phyloP scores from a whole-genome alignment of 805 yeast genomes.

The Myxozyma mucilagina region DNA sequence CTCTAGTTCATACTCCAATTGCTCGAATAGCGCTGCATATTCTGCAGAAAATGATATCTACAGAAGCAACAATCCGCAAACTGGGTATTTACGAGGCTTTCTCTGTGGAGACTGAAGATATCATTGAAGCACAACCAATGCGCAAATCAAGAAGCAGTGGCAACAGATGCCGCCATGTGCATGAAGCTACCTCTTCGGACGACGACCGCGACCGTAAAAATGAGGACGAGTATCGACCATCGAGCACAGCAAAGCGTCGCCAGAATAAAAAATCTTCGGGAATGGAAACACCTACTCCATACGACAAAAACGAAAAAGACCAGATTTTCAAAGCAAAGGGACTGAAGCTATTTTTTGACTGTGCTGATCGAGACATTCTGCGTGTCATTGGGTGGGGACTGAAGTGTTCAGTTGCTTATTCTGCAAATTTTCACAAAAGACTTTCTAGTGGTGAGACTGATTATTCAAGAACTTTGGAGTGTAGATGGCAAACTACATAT shows the following conservation, averaged over 20 bases:
- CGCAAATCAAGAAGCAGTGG: background rate
- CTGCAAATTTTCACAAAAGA: background rate
- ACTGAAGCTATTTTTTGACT: slow-evolving; percentile 13
- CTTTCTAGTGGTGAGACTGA: background rate
- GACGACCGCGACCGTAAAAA: background rate
- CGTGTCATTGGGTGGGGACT: slow-evolving; percentile 26
- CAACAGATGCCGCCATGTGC: background rate
- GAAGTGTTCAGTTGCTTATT: slow-evolving; percentile 21
- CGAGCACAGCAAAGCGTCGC: background rate
- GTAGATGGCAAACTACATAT: slow-evolving; percentile 21
- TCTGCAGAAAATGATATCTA: slow-evolving; percentile 9
- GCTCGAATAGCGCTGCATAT: slow-evolving; percentile 7
- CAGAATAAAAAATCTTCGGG: background rate
- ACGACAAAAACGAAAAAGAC: background rate
- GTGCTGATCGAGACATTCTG: slow-evolving; percentile 19
- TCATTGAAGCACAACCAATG: background rate
- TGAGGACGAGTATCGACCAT: background rate
- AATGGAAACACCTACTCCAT: background rate
- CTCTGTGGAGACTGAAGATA: background rate
- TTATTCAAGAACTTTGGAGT: slow-evolving; percentile 2
- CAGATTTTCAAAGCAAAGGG: slow-evolving; percentile 4
- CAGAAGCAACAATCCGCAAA: slow-evolving; percentile 13
- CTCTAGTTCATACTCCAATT: slow-evolving; percentile 6
- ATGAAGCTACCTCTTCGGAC: background rate
- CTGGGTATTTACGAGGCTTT: slow-evolving; percentile 18